A percentile compares a stretch with the other conserved stretches of the same genome.
phyloP scores from a whole-genome alignment of 2,329 filamentous ascomycete genomes.

The Exophiala spinifera region DNA sequence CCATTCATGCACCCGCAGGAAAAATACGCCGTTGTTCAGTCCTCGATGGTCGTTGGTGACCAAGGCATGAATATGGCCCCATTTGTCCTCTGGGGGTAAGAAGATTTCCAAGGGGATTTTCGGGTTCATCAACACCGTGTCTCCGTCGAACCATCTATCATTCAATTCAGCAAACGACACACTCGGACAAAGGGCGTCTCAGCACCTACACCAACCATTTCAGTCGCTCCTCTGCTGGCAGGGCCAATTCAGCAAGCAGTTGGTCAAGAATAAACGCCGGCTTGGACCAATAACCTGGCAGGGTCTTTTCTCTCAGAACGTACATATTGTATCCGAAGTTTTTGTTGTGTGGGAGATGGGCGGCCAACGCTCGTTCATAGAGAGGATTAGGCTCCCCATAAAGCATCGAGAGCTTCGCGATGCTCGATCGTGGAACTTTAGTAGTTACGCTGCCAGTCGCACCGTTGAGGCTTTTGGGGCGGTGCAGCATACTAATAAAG shows the following conservation, averaged over 20 bases:
- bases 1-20: slow-evolving; percentile 37
- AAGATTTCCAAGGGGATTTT: slow-evolving; percentile 36
- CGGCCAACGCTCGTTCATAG: slow-evolving; percentile 39
- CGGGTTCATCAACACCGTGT: slow-evolving; percentile 36
- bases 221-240: slow-evolving; percentile 32
- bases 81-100: slow-evolving; percentile 33
- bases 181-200: background rate
- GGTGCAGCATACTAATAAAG: background rate
- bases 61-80: slow-evolving; percentile 34
- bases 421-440: slow-evolving; percentile 1
- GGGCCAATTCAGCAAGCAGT: slow-evolving; percentile 35
- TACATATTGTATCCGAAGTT: slow-evolving; percentile 38
- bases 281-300: slow-evolving; percentile 24
- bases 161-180: slow-evolving; percentile 22
- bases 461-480: background rate
- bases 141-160: slow-evolving; percentile 38
- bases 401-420: slow-evolving; percentile 38
- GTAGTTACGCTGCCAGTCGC: background rate
- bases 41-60: slow-evolving; percentile 36
- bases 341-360: slow-evolving; percentile 35
- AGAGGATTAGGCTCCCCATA: slow-evolving; percentile 35
- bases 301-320: slow-evolving; percentile 32
- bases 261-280: slow-evolving; percentile 30
- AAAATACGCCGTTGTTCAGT: slow-evolving; percentile 37
- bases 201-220: slow-evolving; percentile 35